Conservation (phyloP, 805 yeast genomes). For the Yueomyces sp. region DNA sequence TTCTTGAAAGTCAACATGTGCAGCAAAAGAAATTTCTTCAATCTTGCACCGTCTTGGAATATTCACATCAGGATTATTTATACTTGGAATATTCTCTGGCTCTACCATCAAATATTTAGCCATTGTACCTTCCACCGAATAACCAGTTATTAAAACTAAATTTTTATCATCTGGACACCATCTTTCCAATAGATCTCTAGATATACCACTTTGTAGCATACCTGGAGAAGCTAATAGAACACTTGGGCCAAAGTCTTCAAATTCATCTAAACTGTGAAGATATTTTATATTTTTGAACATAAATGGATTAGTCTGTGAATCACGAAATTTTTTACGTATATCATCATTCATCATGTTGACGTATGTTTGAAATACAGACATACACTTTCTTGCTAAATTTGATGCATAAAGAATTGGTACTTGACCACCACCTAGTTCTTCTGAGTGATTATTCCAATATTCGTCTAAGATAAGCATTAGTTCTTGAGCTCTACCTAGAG, state of each 20-base stretch:
- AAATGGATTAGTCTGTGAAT: constrained; percentile 78
- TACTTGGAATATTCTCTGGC: constrained; percentile 81
- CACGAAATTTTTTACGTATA: constrained; percentile 62
- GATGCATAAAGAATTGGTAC: constrained; percentile 87
- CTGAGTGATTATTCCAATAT: constrained; percentile 80
- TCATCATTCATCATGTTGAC: constrained; percentile 95
- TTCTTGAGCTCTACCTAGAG: constrained; percentile 95
- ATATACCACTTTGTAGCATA: constrained; percentile 93
- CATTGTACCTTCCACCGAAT: constrained; percentile 96
- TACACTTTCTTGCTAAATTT: constrained; percentile 83
- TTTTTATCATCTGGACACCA: constrained; percentile 98
- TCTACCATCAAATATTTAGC: constrained; percentile 82
- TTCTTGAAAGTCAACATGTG: constrained; percentile 94
- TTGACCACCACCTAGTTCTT: constrained; percentile 45
- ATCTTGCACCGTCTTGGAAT: constrained; percentile 80
- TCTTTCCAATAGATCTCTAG: constrained; percentile 78
- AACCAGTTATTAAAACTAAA: constrained; percentile 82
- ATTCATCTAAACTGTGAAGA: constrained; percentile 63
- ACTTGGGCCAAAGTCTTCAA: constrained; percentile 91
- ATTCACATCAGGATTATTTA: constrained; percentile 63
- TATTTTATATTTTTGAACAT: constrained; percentile 76
- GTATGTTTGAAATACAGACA: constrained; percentile 94
- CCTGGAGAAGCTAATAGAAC: constrained; percentile 97
- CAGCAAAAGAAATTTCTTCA: constrained; percentile 97
- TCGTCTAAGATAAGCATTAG: constrained; percentile 81